Evolutionary conservation across 2,329 filamentous ascomycete species (phyloP).

Genomic region (Microsporum ferrugineum): DNA sequence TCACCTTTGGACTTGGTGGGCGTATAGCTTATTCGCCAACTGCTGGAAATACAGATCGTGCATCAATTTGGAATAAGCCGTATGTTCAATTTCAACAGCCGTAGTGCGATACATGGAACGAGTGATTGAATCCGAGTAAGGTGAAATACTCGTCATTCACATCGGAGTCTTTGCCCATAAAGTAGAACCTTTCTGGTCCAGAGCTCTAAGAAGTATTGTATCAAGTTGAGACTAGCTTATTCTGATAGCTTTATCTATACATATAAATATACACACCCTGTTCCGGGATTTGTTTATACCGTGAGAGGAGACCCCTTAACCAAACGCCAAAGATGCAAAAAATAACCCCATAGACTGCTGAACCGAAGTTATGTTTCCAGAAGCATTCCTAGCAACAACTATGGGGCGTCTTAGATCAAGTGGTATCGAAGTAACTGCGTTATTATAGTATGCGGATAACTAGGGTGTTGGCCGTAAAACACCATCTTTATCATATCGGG

Average conservation of each 20-base stretch:
- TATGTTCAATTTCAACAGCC: too few species aligned
- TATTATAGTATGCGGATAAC: background rate
- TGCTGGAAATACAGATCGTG: too few species aligned
- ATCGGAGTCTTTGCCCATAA: too few species aligned
- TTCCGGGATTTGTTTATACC: background rate
- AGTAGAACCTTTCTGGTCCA: background rate
- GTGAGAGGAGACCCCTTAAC: background rate
- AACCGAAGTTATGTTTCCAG: background rate
- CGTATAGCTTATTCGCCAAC: too few species aligned
- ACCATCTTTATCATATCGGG: conserved; percentile 72
- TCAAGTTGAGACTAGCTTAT: background rate
- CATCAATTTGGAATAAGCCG: too few species aligned
- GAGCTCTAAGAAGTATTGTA: background rate
- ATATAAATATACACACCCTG: background rate
- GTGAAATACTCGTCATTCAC: too few species aligned
- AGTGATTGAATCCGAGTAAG: too few species aligned
- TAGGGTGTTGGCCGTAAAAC: conserved; percentile 48
- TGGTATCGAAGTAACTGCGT: background rate
- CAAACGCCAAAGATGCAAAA: conserved; percentile 1
- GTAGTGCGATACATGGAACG: too few species aligned
- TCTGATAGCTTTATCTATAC: background rate
- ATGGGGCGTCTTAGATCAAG: background rate
- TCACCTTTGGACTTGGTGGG: too few species aligned
- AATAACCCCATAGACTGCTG: background rate
- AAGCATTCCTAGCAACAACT: background rate